Conservation (phyloP, 2,329 filamentous ascomycete species). For the Pleurostoma richardsiae region DNA sequence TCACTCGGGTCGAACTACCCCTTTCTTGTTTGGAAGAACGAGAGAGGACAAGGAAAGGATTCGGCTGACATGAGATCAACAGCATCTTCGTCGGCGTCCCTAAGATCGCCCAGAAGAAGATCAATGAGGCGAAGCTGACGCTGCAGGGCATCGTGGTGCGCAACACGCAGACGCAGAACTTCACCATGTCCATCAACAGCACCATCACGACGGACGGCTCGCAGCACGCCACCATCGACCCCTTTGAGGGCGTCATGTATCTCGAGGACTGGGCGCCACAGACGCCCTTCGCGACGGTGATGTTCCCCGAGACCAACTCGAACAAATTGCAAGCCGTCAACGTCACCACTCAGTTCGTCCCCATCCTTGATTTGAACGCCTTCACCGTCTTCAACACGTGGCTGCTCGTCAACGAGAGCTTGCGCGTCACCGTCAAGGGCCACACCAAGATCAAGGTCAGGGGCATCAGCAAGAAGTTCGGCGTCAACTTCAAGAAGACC, state of each 20-base stretch:
- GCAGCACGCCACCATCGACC: constrained; percentile 44
- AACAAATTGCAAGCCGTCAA: constrained; percentile 46
- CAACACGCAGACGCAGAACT: constrained; percentile 35
- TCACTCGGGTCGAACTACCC: no score
- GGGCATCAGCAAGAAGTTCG: constrained; percentile 42
- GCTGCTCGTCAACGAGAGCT: constrained; percentile 44
- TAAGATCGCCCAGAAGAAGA: constrained; percentile 50
- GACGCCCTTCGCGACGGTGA: constrained; percentile 42
- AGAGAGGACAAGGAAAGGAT: neutral
- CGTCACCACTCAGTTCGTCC: constrained; percentile 37
- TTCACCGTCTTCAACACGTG: constrained; percentile 51
- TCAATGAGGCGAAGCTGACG: constrained; percentile 46
- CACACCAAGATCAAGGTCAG: constrained; percentile 45
- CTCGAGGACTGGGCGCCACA: constrained; percentile 43
- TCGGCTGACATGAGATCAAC: constrained; percentile 1
- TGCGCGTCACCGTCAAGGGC: constrained; percentile 47
- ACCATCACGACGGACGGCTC: constrained; percentile 46
- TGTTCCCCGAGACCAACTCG: constrained; percentile 47
- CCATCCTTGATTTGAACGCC: constrained; percentile 39
- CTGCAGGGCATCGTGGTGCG: constrained; percentile 47
- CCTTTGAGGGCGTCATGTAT: constrained; percentile 50
- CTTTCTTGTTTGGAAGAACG: no score
- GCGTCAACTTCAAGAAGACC: constrained; percentile 52
- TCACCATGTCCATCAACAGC: constrained; percentile 51
- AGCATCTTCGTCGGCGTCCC: constrained; percentile 54